Conservation (phyloP, 345 rosid species). For the Eucalyptus rudis region DNA sequence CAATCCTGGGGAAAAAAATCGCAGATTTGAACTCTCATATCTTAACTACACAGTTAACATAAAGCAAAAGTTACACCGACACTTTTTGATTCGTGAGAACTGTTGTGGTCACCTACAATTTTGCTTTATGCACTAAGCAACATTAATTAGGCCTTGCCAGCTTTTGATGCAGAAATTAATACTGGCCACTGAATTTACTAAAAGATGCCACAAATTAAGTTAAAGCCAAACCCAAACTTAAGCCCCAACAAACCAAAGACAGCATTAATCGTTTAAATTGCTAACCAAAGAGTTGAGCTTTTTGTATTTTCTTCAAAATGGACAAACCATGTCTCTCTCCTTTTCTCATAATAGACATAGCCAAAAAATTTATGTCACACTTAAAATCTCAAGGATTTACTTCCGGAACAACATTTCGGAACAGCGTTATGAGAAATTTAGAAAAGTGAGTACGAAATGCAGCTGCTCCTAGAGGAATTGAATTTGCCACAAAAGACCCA, state of each 20-base stretch:
- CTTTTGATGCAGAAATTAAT: neutral
- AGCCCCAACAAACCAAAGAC: neutral
- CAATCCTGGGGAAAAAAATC: too few species aligned
- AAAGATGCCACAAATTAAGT: too few species aligned
- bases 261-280: neutral
- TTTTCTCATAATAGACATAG: neutral
- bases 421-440: too few species aligned
- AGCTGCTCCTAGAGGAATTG: too few species aligned
- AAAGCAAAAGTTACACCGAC: neutral
- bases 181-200: neutral
- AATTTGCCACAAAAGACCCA: too few species aligned
- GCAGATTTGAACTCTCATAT: neutral
- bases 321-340: neutral
- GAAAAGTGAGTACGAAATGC: too few species aligned
- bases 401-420: neutral
- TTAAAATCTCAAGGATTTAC: neutral
- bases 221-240: neutral
- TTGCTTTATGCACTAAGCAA: neutral
- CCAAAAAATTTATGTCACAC: neutral
- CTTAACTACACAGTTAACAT: neutral
- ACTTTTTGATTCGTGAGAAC: neutral
- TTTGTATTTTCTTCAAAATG: neutral
- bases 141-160: neutral
- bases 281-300: neutral
- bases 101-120: neutral